phyloP scores from a whole-genome alignment of 2,329 filamentous ascomycete species.

The Botryotinia convoluta region DNA sequence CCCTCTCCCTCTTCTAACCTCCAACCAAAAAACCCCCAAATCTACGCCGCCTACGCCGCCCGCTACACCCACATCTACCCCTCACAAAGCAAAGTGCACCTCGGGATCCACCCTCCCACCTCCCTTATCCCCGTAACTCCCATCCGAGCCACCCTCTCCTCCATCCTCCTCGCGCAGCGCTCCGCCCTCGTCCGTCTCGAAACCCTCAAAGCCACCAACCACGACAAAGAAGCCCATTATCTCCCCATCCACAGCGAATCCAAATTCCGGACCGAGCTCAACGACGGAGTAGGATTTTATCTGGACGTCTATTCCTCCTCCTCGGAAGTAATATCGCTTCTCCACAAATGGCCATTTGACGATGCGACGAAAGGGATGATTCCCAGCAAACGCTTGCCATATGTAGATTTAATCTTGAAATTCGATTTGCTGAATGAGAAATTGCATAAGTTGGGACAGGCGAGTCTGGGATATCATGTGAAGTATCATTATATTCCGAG shows the following conservation, averaged over 20 bases:
- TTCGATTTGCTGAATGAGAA: not conserved
- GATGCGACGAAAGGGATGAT: not conserved
- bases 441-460: not conserved
- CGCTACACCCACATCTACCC: not conserved
- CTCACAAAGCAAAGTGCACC: not conserved
- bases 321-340: not conserved
- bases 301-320: not conserved
- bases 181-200: not conserved
- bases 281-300: not conserved
- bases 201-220: not conserved
- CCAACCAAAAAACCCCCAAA: not conserved
- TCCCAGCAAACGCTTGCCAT: not conserved
- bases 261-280: not conserved
- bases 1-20: not conserved
- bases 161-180: not conserved
- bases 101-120: not conserved
- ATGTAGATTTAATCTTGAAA: not conserved
- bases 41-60: not conserved
- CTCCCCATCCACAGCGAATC: rapidly evolving
- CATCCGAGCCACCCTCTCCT: not conserved
- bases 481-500: not conserved
- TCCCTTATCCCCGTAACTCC: not conserved
- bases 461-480: not conserved
- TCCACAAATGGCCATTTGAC: not conserved
- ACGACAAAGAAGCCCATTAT: rapidly evolving